Base-by-base conservation (phyloP, 2,329 filamentous ascomycete species). In the Coniochaeta prunicola region DNA sequence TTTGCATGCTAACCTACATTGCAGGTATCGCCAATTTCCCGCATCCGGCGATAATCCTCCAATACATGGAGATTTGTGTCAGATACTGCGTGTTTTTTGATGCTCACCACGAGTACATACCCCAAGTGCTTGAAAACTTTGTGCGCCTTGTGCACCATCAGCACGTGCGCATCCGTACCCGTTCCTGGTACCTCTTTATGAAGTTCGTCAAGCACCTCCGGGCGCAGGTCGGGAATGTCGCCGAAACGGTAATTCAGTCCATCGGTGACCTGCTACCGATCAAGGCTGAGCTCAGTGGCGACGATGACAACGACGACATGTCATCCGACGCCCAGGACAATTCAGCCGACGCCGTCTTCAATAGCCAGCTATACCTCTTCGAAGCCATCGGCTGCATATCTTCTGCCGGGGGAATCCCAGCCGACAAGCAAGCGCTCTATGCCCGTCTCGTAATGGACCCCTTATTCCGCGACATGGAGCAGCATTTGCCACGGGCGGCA, bases 1-100 rank as follows among this genome's bases (percentile, higher is more conserved):
- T 61, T 69, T 62, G 65, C 9, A 34, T 48, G 58, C 53, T 65
- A 21, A 60, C 33, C 48, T 31, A 13, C 13, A 28, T 2, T 24
- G 28, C 30, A 92, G 91, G 90, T 65, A 89, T 97, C 64, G 88
- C 91, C 60, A 88, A 82, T 48, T 96, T 93, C 72, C 86, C 88
- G 17, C 94, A 97, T 70, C 93, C 94, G 1, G 91, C 92, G 17
- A 92, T 97, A 57, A 85, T 97, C 63, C 80, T 99, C 24, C 92
- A 97, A 74, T 99, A 96, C 70, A 97, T 99, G 92, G 94, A 99
- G 72, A 96, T 96, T 36, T 96, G 92, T 71, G 92, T 96, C 58
- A 88, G 94, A 56, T 99, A 99, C 74, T 90, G 88, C 70, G 84
- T 87, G 30, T 96, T 97, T 72, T 97, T 99, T 70, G 92, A 97